phyloP scores from a whole-genome alignment of 192 early-diverging fungal genomes.

The Phlyctochytrium planicorne region DNA sequence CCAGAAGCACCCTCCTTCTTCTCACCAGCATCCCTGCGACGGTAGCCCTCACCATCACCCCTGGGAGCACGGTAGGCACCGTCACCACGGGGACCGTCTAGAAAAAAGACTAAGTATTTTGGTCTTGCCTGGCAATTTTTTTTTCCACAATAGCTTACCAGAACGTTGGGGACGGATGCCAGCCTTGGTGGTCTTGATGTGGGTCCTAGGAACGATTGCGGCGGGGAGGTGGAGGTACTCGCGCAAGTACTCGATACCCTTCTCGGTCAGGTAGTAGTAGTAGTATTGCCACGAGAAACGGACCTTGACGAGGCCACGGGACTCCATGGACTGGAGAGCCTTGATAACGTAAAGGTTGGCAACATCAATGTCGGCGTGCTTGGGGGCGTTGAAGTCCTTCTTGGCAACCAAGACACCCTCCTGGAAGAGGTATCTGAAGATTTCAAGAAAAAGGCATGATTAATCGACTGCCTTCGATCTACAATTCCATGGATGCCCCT shows the following conservation, averaged over 20 bases:
- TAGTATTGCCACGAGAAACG: constrained; percentile 99
- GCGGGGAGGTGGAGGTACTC: constrained; percentile 94
- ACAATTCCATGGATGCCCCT: neutral
- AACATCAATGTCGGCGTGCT: constrained; percentile 95
- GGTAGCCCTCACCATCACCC: constrained; percentile 69
- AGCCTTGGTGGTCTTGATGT: constrained; percentile 90
- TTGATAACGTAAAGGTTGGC: constrained; percentile 99
- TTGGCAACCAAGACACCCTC: constrained; percentile 99
- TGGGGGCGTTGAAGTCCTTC: constrained; percentile 97
- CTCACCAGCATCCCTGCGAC: constrained; percentile 78
- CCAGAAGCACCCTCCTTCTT: constrained; percentile 89
- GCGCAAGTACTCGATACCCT: constrained; percentile 97
- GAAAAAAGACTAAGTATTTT: constrained; percentile 18
- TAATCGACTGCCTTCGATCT: neutral
- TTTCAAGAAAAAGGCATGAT: neutral
- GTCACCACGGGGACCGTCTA: constrained; percentile 49
- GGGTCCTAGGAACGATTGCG: constrained; percentile 95
- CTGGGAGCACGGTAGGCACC: constrained; percentile 66
- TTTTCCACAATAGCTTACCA: constrained; percentile 38
- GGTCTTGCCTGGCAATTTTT: neutral
- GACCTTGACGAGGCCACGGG: constrained; percentile 89
- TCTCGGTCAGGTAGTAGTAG: constrained; percentile 99
- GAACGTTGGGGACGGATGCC: constrained; percentile 70
- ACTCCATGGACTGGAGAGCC: constrained; percentile 94
- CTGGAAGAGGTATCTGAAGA: constrained; percentile 40